A percentile compares a stretch with the other conserved stretches of the same genome.
phyloP scores from a whole-genome alignment of 371 early-diverging fungal species.

The Mucor velutinosus region DNA sequence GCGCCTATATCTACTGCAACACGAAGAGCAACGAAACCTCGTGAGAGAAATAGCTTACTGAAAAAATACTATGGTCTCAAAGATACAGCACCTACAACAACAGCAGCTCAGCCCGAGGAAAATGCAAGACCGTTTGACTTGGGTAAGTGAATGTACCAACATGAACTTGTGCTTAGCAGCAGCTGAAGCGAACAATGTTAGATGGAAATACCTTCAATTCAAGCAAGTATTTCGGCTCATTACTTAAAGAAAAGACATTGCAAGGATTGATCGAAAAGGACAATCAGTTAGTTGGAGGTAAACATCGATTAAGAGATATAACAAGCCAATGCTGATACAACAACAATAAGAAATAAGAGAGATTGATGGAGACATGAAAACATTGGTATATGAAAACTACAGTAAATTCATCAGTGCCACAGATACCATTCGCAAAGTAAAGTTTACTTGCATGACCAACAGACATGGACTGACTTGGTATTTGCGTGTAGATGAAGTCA shows the following conservation, averaged over 20 bases:
- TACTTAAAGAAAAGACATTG: conserved; percentile 69
- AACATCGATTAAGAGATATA: background rate
- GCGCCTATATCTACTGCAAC: background rate
- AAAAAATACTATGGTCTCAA: conserved; percentile 49
- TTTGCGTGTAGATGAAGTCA: conserved; percentile 62
- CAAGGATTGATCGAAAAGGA: conserved; percentile 71
- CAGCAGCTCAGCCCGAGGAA: conserved; percentile 10
- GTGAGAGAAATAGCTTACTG: conserved; percentile 32
- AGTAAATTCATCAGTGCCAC: conserved; percentile 93
- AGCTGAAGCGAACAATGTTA: conserved; percentile 17
- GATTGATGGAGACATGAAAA: conserved; percentile 95
- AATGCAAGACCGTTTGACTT: conserved; percentile 34
- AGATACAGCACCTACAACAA: background rate
- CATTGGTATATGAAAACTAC: conserved; percentile 96
- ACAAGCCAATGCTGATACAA: background rate
- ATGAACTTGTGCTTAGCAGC: background rate
- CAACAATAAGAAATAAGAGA: conserved; percentile 68
- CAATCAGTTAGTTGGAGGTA: conserved; percentile 76
- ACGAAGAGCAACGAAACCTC: conserved; percentile 9
- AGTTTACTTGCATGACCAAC: background rate
- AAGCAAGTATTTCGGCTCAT: conserved; percentile 71
- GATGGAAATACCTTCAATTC: conserved; percentile 73
- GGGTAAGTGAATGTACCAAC: conserved; percentile 19
- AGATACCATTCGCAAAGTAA: conserved; percentile 80
- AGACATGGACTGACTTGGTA: background rate